These are phyloP conservation scores for Protomyces lactucae-debilis DNA, from an alignment of 1,139 yeast genomes.

Conservation along the genomic window DNA sequence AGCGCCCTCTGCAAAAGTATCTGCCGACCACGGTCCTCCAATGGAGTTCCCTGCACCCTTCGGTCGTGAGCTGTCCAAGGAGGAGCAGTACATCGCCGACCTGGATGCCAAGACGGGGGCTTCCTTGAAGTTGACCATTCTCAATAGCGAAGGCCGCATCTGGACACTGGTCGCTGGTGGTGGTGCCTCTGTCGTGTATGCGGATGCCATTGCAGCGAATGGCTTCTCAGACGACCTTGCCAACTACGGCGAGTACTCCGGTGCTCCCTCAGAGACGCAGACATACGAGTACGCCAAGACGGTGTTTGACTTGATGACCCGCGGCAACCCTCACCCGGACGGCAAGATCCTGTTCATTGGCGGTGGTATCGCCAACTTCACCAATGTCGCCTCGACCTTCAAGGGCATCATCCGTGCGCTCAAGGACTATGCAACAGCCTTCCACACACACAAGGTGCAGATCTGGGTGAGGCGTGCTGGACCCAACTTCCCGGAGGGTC, in stretches of 20 bases:
- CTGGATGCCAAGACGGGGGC: constrained; percentile 50
- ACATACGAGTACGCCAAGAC: constrained; percentile 49
- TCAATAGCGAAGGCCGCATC: constrained; percentile 46
- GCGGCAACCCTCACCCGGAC: constrained; percentile 41
- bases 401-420: constrained; percentile 49
- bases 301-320: constrained; percentile 47
- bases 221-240: constrained; percentile 47
- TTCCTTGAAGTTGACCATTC: constrained; percentile 45
- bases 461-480: constrained; percentile 49
- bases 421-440: constrained; percentile 42
- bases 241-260: constrained; percentile 49
- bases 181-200: constrained; percentile 48
- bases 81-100: constrained; percentile 49
- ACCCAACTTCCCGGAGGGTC: constrained; percentile 46
- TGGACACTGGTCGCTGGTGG: constrained; percentile 50
- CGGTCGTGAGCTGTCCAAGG: constrained; percentile 46
- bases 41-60: constrained; percentile 50
- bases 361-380: constrained; percentile 49
- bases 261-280: constrained; percentile 48
- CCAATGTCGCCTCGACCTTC: constrained; percentile 48
- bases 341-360: constrained; percentile 45
- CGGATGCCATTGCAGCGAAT: constrained; percentile 48
- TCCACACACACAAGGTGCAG: constrained; percentile 44
- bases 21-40: constrained; percentile 47
- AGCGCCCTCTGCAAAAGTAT: constrained; percentile 33